Conservation (phyloP, 169 alveolate genomes). For the Condylostoma magnum region DNA sequence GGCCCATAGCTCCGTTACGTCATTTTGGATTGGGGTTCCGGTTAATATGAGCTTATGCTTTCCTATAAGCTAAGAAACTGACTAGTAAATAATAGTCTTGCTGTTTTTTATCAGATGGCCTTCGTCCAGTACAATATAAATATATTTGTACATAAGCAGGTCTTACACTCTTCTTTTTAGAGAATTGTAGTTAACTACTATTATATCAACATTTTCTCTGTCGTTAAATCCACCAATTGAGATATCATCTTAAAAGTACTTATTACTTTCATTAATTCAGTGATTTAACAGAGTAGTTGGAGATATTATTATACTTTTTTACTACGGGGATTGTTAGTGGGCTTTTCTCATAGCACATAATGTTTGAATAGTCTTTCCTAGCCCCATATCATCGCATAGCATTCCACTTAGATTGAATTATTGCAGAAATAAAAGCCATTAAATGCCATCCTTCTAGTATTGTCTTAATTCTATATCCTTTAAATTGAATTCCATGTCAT, state of each 20-base stretch:
- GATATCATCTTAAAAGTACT: constrained; percentile 58
- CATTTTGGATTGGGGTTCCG: constrained; percentile 94
- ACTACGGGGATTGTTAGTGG: constrained; percentile 40
- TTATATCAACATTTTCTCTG: constrained; percentile 22
- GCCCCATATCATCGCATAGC: constrained; percentile 91
- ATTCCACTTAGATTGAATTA: constrained; percentile 76
- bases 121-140: constrained; percentile 90
- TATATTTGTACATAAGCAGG: constrained; percentile 62
- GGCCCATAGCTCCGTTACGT: constrained; percentile 93
- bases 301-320: constrained; percentile 61
- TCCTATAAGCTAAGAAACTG: constrained; percentile 78
- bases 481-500: neutral
- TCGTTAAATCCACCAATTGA: constrained; percentile 44
- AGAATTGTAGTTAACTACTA: constrained; percentile 68
- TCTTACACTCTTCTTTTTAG: constrained; percentile 50
- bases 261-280: constrained; percentile 75
- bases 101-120: constrained; percentile 94
- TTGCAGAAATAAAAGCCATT: constrained; percentile 78
- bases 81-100: constrained; percentile 81
- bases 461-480: constrained; percentile 52
- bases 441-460: constrained; percentile 79
- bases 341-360: constrained; percentile 59
- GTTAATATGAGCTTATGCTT: constrained; percentile 84
- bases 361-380: constrained; percentile 83
- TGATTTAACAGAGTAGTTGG: constrained; percentile 80